Evolutionary conservation across 2,329 filamentous ascomycete genomes (phyloP), one percentile per base, ranked within the genome.

Genomic region (Diaporthe capsici): DNA sequence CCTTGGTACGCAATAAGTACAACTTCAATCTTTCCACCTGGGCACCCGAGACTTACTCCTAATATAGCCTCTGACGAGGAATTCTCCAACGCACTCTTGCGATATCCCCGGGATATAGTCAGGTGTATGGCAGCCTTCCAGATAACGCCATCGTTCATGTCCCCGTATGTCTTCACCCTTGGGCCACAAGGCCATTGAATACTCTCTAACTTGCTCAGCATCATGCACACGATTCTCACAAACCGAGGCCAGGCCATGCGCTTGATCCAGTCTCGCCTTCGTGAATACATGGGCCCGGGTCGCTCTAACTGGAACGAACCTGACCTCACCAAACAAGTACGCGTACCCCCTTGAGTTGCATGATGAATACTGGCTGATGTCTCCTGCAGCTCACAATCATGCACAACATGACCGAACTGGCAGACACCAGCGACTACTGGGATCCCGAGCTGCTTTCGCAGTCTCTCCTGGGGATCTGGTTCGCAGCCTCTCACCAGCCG

Each of bases 391-490:
- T 44, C 44, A 68, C 63, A 4, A 68, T 68, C 15, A 68, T 68
- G 63, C 63, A 68, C 44, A 68, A 68, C 51, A 68, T 68, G 63
- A 39, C 42, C 1, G 25, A 53, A 68, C 28, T 68, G 25, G 25
- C 63, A 8, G 63, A 51, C 10, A 31, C 44, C 44, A 68, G 44
- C 44, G 63, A 51, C 25, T 68, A 68, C 47, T 68, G 63, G 63
- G 31, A 68, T 9, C n/a, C 63, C 25, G 44, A 68, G 39, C 47
- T 68, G 7, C 63, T 68, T 15, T 68, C 44, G 42, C 63, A 68
- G 25, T 68, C 63, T 68, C 63, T 68, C 63, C 28, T 68, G 63
- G 63, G 63, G 1, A 68, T 68, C 13, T 68, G 63, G 63, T 68
- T 68, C 51, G 63, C 63, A 44, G 63, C 63, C 39, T 39, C 63